Conservation (phyloP, 352 stramenopile species). For the Achlya hypogyna region DNA sequence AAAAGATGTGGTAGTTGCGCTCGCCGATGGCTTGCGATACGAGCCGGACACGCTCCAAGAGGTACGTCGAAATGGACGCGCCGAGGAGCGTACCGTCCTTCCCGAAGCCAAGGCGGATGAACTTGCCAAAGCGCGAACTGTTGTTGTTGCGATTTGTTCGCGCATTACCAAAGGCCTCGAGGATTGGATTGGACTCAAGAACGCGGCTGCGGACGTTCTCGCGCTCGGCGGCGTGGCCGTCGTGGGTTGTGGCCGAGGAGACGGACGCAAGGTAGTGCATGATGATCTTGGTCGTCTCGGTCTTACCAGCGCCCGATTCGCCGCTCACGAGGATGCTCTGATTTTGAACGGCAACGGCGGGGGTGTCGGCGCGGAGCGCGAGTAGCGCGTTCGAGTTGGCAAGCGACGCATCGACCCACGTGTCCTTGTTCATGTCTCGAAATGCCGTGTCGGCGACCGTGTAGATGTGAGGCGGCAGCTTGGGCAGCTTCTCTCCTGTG, state of each 20-base stretch:
- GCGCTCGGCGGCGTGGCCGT: slow-evolving; percentile 29
- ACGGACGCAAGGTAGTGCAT: slow-evolving; percentile 93
- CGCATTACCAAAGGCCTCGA: slow-evolving; percentile 94
- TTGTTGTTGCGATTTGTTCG: slow-evolving; percentile 96
- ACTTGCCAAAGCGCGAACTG: slow-evolving; percentile 93
- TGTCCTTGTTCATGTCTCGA: slow-evolving; percentile 52
- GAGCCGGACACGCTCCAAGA: slow-evolving; percentile 93
- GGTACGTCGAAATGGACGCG: slow-evolving; percentile 84
- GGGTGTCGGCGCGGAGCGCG: slow-evolving; percentile 76
- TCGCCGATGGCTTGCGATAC: slow-evolving; percentile 90
- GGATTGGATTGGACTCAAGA: slow-evolving; percentile 93
- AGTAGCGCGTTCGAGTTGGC: slow-evolving; percentile 31
- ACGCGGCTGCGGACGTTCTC: slow-evolving; percentile 45
- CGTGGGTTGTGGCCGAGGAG: slow-evolving; percentile 30
- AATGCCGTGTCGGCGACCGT: slow-evolving; percentile 76
- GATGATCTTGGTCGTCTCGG: slow-evolving; percentile 96
- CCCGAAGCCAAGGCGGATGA: slow-evolving; percentile 91
- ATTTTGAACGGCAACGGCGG: slow-evolving; percentile 38
- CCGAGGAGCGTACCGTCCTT: slow-evolving; percentile 62
- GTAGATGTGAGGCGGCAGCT: slow-evolving; percentile 77
- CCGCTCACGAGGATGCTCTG: slow-evolving; percentile 96
- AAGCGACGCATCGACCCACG: neutral
- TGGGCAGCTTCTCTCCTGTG: slow-evolving; percentile 41
- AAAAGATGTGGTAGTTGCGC: slow-evolving; percentile 98
- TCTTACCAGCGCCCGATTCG: slow-evolving; percentile 94